Evolutionary conservation across 2,329 filamentous ascomycete genomes (phyloP).

Genomic region (Neofusicoccum parvum): DNA sequence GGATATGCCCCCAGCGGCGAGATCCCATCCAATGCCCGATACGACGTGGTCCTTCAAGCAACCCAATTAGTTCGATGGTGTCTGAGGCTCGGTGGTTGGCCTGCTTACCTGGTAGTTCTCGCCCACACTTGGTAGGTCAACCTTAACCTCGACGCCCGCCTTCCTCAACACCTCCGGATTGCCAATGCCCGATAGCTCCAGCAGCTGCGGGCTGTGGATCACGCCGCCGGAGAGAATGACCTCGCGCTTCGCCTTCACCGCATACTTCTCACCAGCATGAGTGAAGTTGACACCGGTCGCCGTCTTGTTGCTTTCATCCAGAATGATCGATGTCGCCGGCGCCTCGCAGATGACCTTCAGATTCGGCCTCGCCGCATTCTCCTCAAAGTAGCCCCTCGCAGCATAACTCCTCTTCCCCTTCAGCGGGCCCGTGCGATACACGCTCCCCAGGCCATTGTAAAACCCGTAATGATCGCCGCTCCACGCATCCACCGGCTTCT

Average conservation of each 20-base stretch:
- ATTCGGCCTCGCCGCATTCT: background rate
- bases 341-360: background rate
- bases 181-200: constrained; percentile 35
- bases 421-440: constrained; percentile 30
- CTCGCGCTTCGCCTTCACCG: constrained; percentile 33
- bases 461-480: constrained; percentile 40
- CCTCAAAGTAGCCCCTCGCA: constrained; percentile 32
- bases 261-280: background rate
- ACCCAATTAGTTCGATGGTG: no score
- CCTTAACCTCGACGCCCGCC: constrained; percentile 32
- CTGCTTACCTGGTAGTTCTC: constrained; percentile 27
- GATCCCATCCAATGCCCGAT: constrained; percentile 11
- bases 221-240: constrained; percentile 22
- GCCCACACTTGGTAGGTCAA: constrained; percentile 35
- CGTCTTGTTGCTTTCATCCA: background rate
- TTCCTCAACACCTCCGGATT: constrained; percentile 25
- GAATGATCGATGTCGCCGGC: background rate
- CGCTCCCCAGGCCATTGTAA: constrained; percentile 34
- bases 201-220: constrained; percentile 26
- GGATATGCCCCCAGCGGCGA: background rate
- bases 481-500: constrained; percentile 40
- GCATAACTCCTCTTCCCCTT: constrained; percentile 40
- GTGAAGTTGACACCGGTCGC: background rate
- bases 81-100: no score
- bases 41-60: constrained; percentile 36